phyloP scores from a whole-genome alignment of 805 yeast genomes.

The Saccharomycopsis amapae region DNA sequence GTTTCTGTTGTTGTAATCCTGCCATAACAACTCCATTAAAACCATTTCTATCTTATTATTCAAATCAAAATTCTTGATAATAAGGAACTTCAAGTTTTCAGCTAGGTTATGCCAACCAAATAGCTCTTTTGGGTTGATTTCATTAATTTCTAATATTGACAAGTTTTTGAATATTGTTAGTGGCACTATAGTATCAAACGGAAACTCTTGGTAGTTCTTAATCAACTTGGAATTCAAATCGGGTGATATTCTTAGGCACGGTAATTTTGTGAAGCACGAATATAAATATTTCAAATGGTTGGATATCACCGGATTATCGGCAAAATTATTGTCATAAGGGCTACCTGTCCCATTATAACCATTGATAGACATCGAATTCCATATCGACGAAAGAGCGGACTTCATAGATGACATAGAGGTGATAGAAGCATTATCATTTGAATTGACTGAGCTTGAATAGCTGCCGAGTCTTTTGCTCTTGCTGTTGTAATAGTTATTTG shows the following conservation, averaged over 20 bases:
- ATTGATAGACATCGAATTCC: conserved; percentile 14
- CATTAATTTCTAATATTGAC: conserved; percentile 52
- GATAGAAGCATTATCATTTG: conserved; percentile 32
- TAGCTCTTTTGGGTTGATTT: conserved; percentile 56
- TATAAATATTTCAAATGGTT: conserved; percentile 48
- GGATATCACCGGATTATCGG: conserved; percentile 28
- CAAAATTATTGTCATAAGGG: conserved; percentile 10
- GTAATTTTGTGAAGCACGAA: conserved; percentile 58
- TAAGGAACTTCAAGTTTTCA: conserved; percentile 47
- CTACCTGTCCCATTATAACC: conserved; percentile 26
- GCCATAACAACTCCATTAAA: conserved; percentile 44
- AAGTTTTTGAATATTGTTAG: conserved; percentile 53
- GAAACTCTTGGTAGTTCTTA: conserved; percentile 60
- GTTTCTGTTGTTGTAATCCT: conserved; percentile 35
- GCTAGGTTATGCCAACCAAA: conserved; percentile 58
- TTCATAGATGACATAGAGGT: conserved; percentile 54
- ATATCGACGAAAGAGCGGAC: conserved; percentile 28
- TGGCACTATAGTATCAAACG: conserved; percentile 65
- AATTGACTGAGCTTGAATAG: conserved; percentile 19
- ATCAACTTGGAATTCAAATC: conserved; percentile 52
- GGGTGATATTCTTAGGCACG: conserved; percentile 54
- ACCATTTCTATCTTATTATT: conserved; percentile 45
- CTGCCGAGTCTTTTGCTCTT: conserved; percentile 17
- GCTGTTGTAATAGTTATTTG: conserved; percentile 17
- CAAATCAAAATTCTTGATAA: conserved; percentile 44